phyloP scores from a whole-genome alignment of 208 protist genomes.

The Endotrypanum monterogeii region DNA sequence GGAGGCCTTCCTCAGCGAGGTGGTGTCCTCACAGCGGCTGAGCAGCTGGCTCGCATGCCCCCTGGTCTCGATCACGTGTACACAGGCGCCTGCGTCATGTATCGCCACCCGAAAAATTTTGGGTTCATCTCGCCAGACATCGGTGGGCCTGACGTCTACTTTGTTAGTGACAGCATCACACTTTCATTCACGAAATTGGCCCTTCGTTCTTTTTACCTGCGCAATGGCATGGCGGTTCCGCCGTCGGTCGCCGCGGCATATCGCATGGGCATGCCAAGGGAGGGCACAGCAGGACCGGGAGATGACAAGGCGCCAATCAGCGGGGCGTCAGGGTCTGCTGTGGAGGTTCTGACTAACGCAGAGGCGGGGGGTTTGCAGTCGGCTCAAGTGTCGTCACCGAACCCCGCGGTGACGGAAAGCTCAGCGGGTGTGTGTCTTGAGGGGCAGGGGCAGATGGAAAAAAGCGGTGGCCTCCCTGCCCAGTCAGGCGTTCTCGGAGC shows the following conservation, averaged over 20 bases:
- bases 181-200: constrained; percentile 70
- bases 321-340: neutral
- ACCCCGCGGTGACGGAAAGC: neutral
- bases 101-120: constrained; percentile 64
- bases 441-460: neutral
- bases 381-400: neutral
- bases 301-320: neutral
- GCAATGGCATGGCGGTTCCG: constrained; percentile 28
- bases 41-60: constrained; percentile 72
- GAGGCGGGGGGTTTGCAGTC: neutral
- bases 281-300: too few relatives aligned
- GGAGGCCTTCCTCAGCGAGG: neutral
- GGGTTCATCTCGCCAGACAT: constrained; percentile 77
- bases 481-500: constrained; percentile 10
- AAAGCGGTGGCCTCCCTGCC: neutral
- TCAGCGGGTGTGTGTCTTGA: neutral
- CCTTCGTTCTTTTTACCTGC: constrained; percentile 46
- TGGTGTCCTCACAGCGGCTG: constrained; percentile 43
- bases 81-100: constrained; percentile 63
- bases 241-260: constrained; percentile 17
- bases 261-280: neutral
- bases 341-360: neutral
- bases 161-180: constrained; percentile 56
- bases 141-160: constrained; percentile 85
- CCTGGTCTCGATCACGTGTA: constrained; percentile 57